These are phyloP conservation scores for Petasospora rhodanensis DNA, from an alignment of 1,139 yeast species.

Conservation along the genomic window DNA sequence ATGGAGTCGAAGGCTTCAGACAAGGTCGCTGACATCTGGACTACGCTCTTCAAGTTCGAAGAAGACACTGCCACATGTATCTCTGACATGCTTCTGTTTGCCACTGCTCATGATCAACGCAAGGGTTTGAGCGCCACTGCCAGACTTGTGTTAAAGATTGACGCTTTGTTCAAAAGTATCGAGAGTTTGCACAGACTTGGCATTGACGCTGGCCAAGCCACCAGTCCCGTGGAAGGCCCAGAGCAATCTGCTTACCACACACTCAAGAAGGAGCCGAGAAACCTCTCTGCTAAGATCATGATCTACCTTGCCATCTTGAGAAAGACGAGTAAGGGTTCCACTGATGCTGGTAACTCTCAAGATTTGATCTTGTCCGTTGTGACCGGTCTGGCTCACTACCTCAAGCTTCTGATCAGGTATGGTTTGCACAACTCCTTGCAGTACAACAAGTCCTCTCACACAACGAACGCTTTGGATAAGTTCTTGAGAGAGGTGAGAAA, in stretches of 20 bases:
- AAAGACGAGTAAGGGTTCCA: constrained; percentile 40
- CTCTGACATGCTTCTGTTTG: constrained; percentile 85
- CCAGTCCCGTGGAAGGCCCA: too few relatives aligned
- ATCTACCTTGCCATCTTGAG: constrained; percentile 68
- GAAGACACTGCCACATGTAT: constrained; percentile 91
- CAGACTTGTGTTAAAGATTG: constrained; percentile 66
- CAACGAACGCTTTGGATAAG: constrained; percentile 58
- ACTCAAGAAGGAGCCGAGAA: constrained; percentile 72
- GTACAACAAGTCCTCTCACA: constrained; percentile 53
- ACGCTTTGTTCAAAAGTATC: constrained; percentile 71
- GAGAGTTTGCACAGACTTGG: constrained; percentile 48
- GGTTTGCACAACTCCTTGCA: constrained; percentile 75
- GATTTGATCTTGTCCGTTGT: constrained; percentile 71
- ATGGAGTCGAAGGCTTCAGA: constrained; percentile 65
- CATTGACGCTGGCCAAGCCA: constrained; percentile 22
- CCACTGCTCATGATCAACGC: constrained; percentile 70
- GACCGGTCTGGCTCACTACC: constrained; percentile 89
- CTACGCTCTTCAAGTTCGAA: constrained; percentile 81
- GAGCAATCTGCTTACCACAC: constrained; percentile 12
- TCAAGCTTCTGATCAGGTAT: constrained; percentile 76
- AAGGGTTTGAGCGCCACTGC: constrained; percentile 75
- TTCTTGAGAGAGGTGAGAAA: constrained; percentile 52
- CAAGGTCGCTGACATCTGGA: constrained; percentile 80
- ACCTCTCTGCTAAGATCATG: constrained; percentile 75
- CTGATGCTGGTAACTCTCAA: constrained; percentile 42